These are phyloP conservation scores for Ilex asprella DNA, from an alignment of 257 asterid genomes.

Conservation along the genomic window DNA sequence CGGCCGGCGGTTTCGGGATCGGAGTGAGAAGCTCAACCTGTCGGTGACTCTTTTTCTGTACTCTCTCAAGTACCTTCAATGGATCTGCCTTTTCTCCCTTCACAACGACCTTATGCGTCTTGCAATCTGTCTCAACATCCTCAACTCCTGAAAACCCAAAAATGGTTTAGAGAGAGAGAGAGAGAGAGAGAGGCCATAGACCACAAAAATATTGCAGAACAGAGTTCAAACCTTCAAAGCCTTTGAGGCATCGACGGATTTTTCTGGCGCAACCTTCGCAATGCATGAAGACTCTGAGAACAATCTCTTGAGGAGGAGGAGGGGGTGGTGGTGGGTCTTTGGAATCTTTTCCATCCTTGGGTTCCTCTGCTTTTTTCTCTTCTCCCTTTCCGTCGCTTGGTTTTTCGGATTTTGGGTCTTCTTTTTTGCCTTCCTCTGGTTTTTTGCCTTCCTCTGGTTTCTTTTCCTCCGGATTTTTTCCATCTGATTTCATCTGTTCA, in stretches of 20 bases:
- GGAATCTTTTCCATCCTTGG: background rate
- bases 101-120: slow-evolving; percentile 1
- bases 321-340: background rate
- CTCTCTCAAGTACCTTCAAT: background rate
- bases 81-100: slow-evolving; percentile 4
- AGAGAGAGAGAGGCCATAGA: background rate
- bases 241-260: background rate
- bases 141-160: background rate
- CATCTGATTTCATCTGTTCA: background rate
- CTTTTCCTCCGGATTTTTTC: background rate
- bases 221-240: background rate
- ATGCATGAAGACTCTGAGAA: background rate
- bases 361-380: background rate
- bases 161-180: background rate
- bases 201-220: background rate
- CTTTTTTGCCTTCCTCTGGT: background rate
- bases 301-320: background rate
- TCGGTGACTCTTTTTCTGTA: slow-evolving; percentile 1
- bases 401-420: background rate
- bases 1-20: slow-evolving; percentile 2
- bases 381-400: background rate
- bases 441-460: no score
- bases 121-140: background rate
- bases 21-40: slow-evolving; percentile 1
- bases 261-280: background rate